These are phyloP conservation scores for Candida corydali DNA, from an alignment of 805 yeast genomes.

Conservation along the genomic window DNA sequence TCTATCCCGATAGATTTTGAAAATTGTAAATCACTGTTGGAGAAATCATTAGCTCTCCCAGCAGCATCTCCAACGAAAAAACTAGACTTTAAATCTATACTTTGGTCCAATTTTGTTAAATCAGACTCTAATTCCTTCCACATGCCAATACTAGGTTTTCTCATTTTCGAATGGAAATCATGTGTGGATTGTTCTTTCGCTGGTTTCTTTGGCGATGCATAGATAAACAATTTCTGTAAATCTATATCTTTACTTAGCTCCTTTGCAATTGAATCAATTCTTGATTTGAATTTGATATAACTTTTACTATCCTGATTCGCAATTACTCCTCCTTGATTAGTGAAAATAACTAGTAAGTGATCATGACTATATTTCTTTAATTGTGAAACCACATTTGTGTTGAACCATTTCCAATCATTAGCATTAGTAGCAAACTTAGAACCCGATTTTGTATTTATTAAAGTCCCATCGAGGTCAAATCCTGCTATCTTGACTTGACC, in stretches of 20 bases:
- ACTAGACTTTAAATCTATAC: constrained; percentile 42
- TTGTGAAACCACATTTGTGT: constrained; percentile 9
- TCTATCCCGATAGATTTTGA: constrained; percentile 53
- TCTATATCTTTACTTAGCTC: constrained; percentile 15
- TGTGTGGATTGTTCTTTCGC: constrained; percentile 15
- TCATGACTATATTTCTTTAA: constrained; percentile 17
- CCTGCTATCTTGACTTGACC: constrained; percentile 49
- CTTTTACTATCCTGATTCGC: constrained; percentile 31
- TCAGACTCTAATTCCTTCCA: constrained; percentile 51
- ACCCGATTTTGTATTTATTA: constrained; percentile 65
- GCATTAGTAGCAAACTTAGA: constrained; percentile 52
- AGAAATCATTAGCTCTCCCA: constrained; percentile 73
- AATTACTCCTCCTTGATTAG: constrained; percentile 79
- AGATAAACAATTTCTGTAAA: constrained; percentile 35
- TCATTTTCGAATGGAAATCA: constrained; percentile 30
- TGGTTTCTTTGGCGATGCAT: constrained; percentile 62
- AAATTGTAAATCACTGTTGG: constrained; percentile 72
- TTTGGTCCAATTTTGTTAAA: constrained; percentile 17
- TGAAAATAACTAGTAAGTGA: constrained; percentile 60
- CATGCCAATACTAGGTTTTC: constrained; percentile 84
- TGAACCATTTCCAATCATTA: constrained; percentile 67
- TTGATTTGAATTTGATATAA: constrained; percentile 35
- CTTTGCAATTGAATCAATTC: constrained; percentile 35
- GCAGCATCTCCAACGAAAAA: constrained; percentile 96
- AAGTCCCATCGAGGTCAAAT: constrained; percentile 83